A percentile compares a stretch with the other conserved stretches of the same genome.
Conservation (phyloP, 805 yeast species). For the Kregervanrija fluxuum region DNA sequence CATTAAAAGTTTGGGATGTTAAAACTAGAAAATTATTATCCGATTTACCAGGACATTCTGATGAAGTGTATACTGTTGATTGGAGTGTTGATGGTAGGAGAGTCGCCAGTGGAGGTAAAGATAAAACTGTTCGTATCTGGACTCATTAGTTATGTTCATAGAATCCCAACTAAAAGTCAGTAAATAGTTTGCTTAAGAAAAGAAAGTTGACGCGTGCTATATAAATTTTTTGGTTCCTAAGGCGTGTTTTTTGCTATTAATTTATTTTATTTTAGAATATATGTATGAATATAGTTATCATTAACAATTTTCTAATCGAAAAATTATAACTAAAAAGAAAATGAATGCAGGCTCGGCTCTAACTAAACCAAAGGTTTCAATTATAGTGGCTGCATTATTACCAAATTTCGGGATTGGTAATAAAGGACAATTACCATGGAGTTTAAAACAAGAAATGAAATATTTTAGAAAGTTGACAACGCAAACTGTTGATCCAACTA, state of each 20-base stretch:
- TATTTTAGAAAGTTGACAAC: slow-evolving; percentile 75
- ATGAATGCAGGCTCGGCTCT: not conserved
- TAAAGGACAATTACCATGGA: slow-evolving; percentile 84
- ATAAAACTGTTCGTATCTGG: slow-evolving; percentile 91
- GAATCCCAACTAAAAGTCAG: not conserved
- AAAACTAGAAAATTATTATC: slow-evolving; percentile 75
- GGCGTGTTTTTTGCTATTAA: too few relatives aligned
- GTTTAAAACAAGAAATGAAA: slow-evolving; percentile 73
- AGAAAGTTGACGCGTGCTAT: not conserved
- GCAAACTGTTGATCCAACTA: slow-evolving; percentile 24
- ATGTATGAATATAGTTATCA: not conserved
- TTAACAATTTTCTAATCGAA: not conserved
- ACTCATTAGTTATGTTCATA: slow-evolving; percentile 41
- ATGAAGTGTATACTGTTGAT: slow-evolving; percentile 94
- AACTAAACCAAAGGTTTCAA: slow-evolving; percentile 35
- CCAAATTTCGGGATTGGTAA: slow-evolving; percentile 82
- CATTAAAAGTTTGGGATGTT: slow-evolving; percentile 94
- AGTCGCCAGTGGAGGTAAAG: slow-evolving; percentile 98
- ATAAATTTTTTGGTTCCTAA: too few relatives aligned
- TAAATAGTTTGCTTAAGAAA: not conserved
- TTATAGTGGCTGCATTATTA: slow-evolving; percentile 79
- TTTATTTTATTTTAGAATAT: too few relatives aligned
- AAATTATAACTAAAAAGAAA: not conserved
- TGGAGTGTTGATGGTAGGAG: slow-evolving; percentile 94
- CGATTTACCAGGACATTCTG: slow-evolving; percentile 93